Evolutionary conservation across 1,284 basidiomycete species (phyloP).

Genomic region (Sanguinoderma infundibulare): DNA sequence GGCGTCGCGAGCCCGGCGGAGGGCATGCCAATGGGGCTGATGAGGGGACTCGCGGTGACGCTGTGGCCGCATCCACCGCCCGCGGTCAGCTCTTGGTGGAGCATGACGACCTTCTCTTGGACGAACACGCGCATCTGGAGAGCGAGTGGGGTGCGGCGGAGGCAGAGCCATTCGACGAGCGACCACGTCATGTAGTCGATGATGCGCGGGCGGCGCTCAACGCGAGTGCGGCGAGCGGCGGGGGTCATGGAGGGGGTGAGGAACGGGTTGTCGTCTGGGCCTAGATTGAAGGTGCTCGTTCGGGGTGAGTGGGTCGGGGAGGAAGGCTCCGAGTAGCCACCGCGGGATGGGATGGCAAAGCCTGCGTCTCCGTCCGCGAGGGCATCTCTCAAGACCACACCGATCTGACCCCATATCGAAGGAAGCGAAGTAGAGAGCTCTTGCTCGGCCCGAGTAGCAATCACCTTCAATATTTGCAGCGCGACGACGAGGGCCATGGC

Average conservation of each 20-base stretch:
- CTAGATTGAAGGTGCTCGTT: slow-evolving; percentile 32
- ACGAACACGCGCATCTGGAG: slow-evolving; percentile 68
- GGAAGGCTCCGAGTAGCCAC: slow-evolving; percentile 43
- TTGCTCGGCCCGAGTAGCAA: slow-evolving; percentile 64
- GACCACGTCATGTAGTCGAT: slow-evolving; percentile 82
- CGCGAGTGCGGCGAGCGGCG: slow-evolving; percentile 25
- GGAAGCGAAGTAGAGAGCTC: slow-evolving; percentile 60
- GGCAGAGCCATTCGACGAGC: slow-evolving; percentile 67
- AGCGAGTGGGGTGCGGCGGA: slow-evolving; percentile 65
- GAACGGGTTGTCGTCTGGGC: slow-evolving; percentile 32
- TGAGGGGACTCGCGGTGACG: slow-evolving; percentile 10
- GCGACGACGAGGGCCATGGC: slow-evolving; percentile 56
- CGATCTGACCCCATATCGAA: slow-evolving; percentile 66
- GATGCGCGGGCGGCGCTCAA: slow-evolving; percentile 50
- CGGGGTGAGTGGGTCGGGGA: slow-evolving; percentile 52
- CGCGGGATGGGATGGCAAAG: slow-evolving; percentile 50
- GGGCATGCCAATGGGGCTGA: slow-evolving; percentile 9
- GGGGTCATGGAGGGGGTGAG: slow-evolving; percentile 28
- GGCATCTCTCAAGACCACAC: slow-evolving; percentile 49
- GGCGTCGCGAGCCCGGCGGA: slow-evolving; percentile 16
- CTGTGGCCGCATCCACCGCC: slow-evolving; percentile 4
- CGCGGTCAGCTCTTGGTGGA: slow-evolving; percentile 52
- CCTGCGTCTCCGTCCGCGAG: slow-evolving; percentile 62
- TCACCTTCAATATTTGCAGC: slow-evolving; percentile 73
- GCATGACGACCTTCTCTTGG: slow-evolving; percentile 58